Evolutionary conservation across 305 asterid genomes (phyloP).

Genomic region (Fraxinus dipetala): DNA sequence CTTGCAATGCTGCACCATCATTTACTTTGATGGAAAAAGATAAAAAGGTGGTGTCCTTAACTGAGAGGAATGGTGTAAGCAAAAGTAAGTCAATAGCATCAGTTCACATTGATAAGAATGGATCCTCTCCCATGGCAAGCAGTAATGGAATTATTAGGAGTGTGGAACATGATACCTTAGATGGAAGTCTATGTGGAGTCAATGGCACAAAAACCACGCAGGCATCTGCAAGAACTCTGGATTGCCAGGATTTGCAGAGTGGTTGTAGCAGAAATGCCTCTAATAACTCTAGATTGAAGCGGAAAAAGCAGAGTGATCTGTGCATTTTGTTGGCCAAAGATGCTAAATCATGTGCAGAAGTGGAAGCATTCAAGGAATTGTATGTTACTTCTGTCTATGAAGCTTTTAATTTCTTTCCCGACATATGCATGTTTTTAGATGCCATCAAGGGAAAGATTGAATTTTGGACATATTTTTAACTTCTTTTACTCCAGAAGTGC

Average conservation of each 20-base stretch:
- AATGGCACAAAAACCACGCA: slow-evolving; percentile 24
- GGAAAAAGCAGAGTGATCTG: slow-evolving; percentile 44
- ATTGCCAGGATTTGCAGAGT: slow-evolving; percentile 32
- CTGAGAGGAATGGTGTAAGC: slow-evolving; percentile 31
- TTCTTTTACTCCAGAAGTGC: slow-evolving; percentile 10
- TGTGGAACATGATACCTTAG: slow-evolving; percentile 24
- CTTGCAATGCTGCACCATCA: slow-evolving; percentile 33
- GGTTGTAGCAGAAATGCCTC: slow-evolving; percentile 36
- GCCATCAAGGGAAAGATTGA: background rate
- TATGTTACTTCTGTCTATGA: slow-evolving; percentile 41
- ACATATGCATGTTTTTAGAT: background rate
- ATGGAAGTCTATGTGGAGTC: slow-evolving; percentile 27
- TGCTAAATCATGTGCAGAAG: slow-evolving; percentile 48
- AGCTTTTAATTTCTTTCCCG: slow-evolving; percentile 6
- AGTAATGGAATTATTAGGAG: slow-evolving; percentile 37
- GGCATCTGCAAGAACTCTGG: slow-evolving; percentile 27
- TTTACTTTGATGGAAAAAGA: slow-evolving; percentile 31
- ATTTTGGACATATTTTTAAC: background rate
- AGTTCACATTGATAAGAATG: slow-evolving; percentile 27
- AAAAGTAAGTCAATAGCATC: slow-evolving; percentile 23
- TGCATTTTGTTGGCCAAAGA: slow-evolving; percentile 62
- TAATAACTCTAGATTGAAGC: slow-evolving; percentile 51
- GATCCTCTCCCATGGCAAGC: slow-evolving; percentile 29
- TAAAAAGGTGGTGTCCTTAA: slow-evolving; percentile 31
- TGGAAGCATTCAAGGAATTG: slow-evolving; percentile 73